phyloP scores from a whole-genome alignment of 1,284 basidiomycete genomes.

The Agaricales sp. region DNA sequence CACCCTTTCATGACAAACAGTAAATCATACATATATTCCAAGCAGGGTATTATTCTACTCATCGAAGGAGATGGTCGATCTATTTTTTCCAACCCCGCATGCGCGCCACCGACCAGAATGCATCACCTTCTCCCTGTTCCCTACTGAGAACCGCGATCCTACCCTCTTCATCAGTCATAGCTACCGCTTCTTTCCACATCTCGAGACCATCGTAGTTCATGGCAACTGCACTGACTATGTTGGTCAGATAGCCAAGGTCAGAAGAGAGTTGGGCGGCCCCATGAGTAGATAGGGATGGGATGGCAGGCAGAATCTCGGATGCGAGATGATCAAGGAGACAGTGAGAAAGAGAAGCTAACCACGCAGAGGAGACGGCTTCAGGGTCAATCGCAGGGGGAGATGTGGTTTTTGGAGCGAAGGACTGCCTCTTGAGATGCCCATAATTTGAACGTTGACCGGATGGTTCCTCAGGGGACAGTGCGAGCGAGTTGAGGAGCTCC shows the following conservation, averaged over 20 bases:
- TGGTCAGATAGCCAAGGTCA: constrained; percentile 83
- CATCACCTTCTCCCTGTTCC: constrained; percentile 21
- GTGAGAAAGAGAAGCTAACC: constrained; percentile 84
- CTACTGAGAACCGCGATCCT: constrained; percentile 20
- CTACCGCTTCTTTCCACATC: constrained; percentile 59
- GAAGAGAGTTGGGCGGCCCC: constrained; percentile 82
- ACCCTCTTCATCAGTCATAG: constrained; percentile 49
- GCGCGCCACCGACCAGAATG: constrained; percentile 33
- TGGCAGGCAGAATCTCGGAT: constrained; percentile 48
- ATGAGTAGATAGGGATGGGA: constrained; percentile 44
- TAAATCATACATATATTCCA: no score
- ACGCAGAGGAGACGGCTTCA: constrained; percentile 77
- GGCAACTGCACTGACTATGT: constrained; percentile 86
- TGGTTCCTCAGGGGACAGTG: constrained; percentile 23
- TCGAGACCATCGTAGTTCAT: constrained; percentile 72
- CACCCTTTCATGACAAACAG: no score
- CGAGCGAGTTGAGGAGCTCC: constrained; percentile 40
- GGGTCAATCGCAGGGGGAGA: constrained; percentile 38
- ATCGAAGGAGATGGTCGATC: neutral
- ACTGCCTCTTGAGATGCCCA: constrained; percentile 26
- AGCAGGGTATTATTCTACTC: neutral
- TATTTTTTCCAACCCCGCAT: constrained; percentile 39
- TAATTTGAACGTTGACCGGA: constrained; percentile 16
- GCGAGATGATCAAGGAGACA: constrained; percentile 70
- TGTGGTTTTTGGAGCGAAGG: constrained; percentile 18